A percentile compares a stretch with the other conserved stretches of the same genome.
These are phyloP conservation scores for Priceomyces carsonii DNA, from an alignment of 805 yeast genomes.

Conservation along the genomic window DNA sequence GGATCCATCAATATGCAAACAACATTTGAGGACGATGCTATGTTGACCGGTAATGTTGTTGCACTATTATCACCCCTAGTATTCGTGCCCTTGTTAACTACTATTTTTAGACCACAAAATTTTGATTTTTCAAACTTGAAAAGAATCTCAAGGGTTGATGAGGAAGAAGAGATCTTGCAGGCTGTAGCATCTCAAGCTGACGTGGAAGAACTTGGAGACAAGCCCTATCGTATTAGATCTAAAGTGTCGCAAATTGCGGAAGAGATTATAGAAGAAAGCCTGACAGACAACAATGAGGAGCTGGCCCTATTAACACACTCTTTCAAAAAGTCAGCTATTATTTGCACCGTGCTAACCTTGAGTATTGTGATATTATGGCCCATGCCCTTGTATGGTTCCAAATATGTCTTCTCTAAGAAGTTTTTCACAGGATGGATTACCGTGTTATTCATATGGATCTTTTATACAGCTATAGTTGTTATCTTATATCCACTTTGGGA, in stretches of 20 bases:
- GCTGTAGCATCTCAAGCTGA: conserved; percentile 31
- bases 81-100: conserved; percentile 65
- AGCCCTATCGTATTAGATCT: conserved; percentile 36
- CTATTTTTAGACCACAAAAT: conserved; percentile 64
- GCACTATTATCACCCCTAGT: conserved; percentile 74
- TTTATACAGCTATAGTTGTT: conserved; percentile 63
- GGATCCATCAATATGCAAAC: conserved; percentile 34
- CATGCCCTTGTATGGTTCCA: conserved; percentile 89
- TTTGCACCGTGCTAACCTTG: conserved; percentile 62
- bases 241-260: conserved; percentile 38
- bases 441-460: conserved; percentile 81
- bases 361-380: conserved; percentile 80
- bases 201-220: conserved; percentile 23
- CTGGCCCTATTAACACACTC: conserved; percentile 52
- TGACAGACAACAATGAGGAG: conserved; percentile 45
- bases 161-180: conserved; percentile 59
- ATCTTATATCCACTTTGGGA: conserved; percentile 71
- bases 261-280: conserved; percentile 29
- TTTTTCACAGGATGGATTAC: conserved; percentile 91
- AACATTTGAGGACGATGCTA: conserved; percentile 84
- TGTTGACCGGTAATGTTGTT: conserved; percentile 87
- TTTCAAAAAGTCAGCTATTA: conserved; percentile 57
- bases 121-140: conserved; percentile 72
- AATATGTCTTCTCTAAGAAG: conserved; percentile 68
- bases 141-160: conserved; percentile 65